These are phyloP conservation scores for Coffea eugenioides DNA, from an alignment of 257 asterid species.

Conservation along the genomic window DNA sequence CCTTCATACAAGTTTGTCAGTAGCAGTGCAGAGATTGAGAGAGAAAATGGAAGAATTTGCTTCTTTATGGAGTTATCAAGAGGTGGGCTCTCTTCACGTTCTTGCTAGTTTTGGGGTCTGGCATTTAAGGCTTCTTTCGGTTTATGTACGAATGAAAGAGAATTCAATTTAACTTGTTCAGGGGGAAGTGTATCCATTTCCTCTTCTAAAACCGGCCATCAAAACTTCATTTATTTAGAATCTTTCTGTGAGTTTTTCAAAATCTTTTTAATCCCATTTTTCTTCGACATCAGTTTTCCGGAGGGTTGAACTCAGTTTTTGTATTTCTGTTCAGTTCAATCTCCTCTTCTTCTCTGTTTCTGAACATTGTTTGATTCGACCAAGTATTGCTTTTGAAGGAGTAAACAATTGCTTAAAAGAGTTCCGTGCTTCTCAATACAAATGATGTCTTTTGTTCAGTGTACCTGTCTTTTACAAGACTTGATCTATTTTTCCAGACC, in stretches of 20 bases:
- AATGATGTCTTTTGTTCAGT: background rate
- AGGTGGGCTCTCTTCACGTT: conserved; percentile 41
- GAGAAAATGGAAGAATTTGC: conserved; percentile 55
- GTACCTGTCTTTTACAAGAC: background rate
- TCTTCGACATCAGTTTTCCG: background rate
- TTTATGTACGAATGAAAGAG: background rate
- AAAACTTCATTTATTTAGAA: background rate
- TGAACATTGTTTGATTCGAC: background rate
- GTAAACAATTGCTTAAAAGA: background rate
- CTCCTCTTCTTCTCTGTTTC: background rate
- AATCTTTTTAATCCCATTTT: background rate
- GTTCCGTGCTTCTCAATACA: background rate
- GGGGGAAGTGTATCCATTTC: background rate
- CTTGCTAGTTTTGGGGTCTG: conserved; percentile 13
- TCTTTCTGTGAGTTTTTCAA: background rate
- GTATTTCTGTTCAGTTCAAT: background rate
- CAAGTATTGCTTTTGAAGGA: background rate
- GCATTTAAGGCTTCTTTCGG: background rate
- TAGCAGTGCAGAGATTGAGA: conserved; percentile 1
- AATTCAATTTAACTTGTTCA: background rate
- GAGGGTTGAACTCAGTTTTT: background rate
- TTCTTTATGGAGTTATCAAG: conserved; percentile 57
- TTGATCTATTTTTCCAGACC: background rate
- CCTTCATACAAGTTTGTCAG: background rate
- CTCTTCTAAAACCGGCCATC: background rate